Conservation (phyloP, 1,139 yeast species). For the Kodamaea anthophila region DNA sequence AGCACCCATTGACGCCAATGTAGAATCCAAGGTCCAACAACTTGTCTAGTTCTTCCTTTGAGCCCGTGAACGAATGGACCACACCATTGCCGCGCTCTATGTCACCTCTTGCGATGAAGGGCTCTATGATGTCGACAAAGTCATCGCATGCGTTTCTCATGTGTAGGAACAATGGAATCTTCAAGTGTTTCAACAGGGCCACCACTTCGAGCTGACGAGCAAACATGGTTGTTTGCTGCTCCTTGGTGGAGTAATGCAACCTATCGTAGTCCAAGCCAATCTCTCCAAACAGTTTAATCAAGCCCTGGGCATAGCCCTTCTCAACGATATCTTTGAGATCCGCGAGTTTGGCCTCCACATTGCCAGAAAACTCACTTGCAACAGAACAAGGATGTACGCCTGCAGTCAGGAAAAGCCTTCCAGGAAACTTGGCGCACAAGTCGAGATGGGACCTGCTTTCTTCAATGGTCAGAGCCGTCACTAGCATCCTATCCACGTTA, state of each 20-base stretch:
- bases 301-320: constrained; percentile 44
- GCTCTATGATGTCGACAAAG: constrained; percentile 56
- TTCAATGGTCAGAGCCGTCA: constrained; percentile 73
- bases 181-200: constrained; percentile 36
- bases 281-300: constrained; percentile 80
- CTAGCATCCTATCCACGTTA: constrained; percentile 62
- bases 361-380: constrained; percentile 42
- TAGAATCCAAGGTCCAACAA: constrained; percentile 56
- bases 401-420: constrained; percentile 57
- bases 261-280: constrained; percentile 93
- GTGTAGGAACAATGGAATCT: constrained; percentile 78
- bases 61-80: constrained; percentile 92
- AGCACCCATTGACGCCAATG: constrained; percentile 89
- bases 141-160: constrained; percentile 87
- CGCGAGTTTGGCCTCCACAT: constrained; percentile 33
- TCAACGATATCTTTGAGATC: constrained; percentile 45
- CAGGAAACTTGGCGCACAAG: constrained; percentile 26
- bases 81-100: constrained; percentile 50
- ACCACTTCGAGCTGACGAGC: constrained; percentile 64
- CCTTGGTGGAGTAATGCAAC: constrained; percentile 63
- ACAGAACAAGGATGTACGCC: constrained; percentile 96
- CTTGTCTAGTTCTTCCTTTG: constrained; percentile 50
- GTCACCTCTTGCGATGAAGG: constrained; percentile 42
- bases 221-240: constrained; percentile 64
- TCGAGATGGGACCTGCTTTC: constrained; percentile 51